These are phyloP conservation scores for Aureobasidium sp. DNA, from an alignment of 2,329 filamentous ascomycete genomes.

Conservation along the genomic window DNA sequence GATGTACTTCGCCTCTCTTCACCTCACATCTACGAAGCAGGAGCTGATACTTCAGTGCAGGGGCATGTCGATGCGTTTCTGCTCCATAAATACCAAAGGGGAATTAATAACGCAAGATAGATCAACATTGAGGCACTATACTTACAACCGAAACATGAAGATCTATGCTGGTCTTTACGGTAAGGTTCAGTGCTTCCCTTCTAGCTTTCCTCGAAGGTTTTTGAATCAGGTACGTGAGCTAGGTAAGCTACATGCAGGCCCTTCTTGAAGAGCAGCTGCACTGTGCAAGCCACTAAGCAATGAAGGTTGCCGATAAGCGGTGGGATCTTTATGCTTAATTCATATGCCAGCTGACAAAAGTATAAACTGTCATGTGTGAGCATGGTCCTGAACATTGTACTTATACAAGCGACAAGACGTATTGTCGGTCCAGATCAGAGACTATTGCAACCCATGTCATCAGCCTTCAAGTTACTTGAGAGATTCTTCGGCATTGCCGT, in stretches of 20 bases:
- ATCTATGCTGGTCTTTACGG: neutral
- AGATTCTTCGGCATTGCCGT: too few relatives aligned
- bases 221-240: neutral
- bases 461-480: too few relatives aligned
- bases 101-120: neutral
- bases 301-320: neutral
- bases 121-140: neutral
- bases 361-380: neutral
- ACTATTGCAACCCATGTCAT: too few relatives aligned
- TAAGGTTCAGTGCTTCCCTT: neutral
- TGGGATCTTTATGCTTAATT: neutral
- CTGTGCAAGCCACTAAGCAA: neutral
- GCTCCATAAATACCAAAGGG: neutral
- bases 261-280: neutral
- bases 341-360: neutral
- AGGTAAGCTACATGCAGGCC: neutral
- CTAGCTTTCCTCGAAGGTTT: neutral
- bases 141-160: neutral
- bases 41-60: neutral
- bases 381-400: neutral
- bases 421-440: neutral
- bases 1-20: neutral
- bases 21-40: neutral
- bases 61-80: neutral
- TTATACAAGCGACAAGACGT: neutral